Percentiles rank a stretch among this genome's conserved stretches.
phyloP scores from a whole-genome alignment of 108 stramenopile species.

The Nitzschia sp. region DNA sequence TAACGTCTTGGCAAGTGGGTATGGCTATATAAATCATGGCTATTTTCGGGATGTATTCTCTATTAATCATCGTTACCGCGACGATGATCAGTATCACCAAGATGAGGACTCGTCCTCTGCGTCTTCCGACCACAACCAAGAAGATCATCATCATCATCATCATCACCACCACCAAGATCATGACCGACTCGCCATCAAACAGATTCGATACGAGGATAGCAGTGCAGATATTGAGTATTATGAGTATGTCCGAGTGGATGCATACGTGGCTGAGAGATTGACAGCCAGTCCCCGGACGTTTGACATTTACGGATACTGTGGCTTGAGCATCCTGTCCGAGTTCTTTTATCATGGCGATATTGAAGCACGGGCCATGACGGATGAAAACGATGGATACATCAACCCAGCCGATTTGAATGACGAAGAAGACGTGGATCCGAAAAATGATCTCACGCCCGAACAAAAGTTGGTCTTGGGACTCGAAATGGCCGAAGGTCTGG shows the following conservation, averaged over 20 bases:
- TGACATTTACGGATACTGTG: conserved; percentile 81
- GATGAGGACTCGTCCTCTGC: too few species aligned
- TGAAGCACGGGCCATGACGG: conserved; percentile 34
- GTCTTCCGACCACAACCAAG: too few species aligned
- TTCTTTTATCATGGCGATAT: conserved; percentile 52
- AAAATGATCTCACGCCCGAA: conserved; percentile 9
- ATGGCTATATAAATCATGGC: conserved; percentile 20
- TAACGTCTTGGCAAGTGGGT: not conserved
- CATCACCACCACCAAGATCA: conserved; percentile 23
- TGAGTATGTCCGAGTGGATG: conserved; percentile 60
- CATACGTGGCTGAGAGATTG: conserved; percentile 74
- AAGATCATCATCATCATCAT: too few species aligned
- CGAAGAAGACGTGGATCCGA: not conserved
- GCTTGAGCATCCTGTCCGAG: conserved; percentile 48
- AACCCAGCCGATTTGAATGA: not conserved
- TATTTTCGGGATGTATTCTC: conserved; percentile 58
- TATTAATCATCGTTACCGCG: conserved; percentile 35
- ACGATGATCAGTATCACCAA: too few species aligned
- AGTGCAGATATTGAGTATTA: not conserved
- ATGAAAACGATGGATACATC: conserved; percentile 8
- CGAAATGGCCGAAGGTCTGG: conserved; percentile 66
- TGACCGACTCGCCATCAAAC: conserved; percentile 13
- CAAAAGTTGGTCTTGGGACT: conserved; percentile 60
- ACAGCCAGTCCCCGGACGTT: conserved; percentile 58
- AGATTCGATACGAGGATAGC: conserved; percentile 12